phyloP scores from a whole-genome alignment of 441 rosid genomes.

The Isatis lusitanica region DNA sequence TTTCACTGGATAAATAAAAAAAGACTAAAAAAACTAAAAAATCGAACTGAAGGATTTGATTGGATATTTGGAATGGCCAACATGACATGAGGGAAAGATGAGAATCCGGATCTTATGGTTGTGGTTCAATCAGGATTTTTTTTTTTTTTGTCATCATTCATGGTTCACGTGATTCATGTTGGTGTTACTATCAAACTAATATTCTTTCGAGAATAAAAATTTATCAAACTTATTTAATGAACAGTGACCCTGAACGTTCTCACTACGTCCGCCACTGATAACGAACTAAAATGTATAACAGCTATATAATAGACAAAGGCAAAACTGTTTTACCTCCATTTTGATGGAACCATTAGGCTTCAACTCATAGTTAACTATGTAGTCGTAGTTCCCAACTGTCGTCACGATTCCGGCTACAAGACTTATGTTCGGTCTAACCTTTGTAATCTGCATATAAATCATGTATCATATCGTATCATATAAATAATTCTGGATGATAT shows the following conservation, averaged over 20 bases:
- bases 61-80: background rate
- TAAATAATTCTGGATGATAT: too few relatives aligned
- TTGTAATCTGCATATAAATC: constrained; percentile 44
- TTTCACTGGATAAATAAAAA: background rate
- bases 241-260: too few relatives aligned
- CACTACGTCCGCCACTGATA: too few relatives aligned
- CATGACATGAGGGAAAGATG: background rate
- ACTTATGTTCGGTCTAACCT: constrained; percentile 59
- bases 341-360: constrained; percentile 72
- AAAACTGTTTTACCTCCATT: constrained; percentile 41
- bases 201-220: too few relatives aligned
- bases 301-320: too few relatives aligned
- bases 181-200: background rate
- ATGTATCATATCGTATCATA: background rate
- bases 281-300: too few relatives aligned
- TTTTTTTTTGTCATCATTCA: background rate
- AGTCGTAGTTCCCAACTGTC: constrained; percentile 60
- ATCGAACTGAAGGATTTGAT: too few relatives aligned
- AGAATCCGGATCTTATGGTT: background rate
- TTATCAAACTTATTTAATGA: background rate
- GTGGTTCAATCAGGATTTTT: background rate
- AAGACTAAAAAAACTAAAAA: background rate
- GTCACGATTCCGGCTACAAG: constrained; percentile 56
- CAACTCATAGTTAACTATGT: constrained; percentile 68
- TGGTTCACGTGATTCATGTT: background rate